Evolutionary conservation across 495 filamentous ascomycete species (phyloP).

Genomic region (Neurospora pannonica): DNA sequence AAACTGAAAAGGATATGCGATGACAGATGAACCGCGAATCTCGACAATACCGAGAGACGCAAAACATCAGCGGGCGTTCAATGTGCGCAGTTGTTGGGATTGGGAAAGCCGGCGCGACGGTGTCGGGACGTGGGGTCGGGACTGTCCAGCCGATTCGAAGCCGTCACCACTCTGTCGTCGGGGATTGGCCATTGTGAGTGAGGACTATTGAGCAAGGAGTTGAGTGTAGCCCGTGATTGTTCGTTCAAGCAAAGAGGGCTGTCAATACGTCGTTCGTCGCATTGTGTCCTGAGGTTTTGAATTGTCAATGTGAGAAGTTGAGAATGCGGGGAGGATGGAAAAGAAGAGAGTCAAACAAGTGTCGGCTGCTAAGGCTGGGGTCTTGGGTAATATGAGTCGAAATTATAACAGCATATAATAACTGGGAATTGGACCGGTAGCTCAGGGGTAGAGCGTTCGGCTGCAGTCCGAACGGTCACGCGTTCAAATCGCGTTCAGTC

Average conservation of each 20-base stretch:
- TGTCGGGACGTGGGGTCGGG: not conserved
- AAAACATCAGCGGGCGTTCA: not conserved
- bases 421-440: not conserved
- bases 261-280: not conserved
- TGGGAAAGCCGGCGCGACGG: not conserved
- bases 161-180: not conserved
- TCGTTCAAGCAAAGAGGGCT: not conserved
- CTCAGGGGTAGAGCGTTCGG: not conserved
- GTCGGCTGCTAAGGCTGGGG: not conserved
- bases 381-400: accelerated
- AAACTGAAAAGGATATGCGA: not conserved
- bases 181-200: not conserved
- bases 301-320: not conserved
- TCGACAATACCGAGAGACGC: not conserved
- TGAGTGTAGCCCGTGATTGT: not conserved
- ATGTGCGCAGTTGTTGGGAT: not conserved
- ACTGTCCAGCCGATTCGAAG: not conserved
- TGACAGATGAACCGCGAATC: not conserved
- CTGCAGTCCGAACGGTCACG: not conserved
- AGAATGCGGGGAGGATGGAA: not conserved
- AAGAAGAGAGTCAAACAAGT: not conserved
- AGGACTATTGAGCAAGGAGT: not conserved
- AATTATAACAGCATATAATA: not conserved
- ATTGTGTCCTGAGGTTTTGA: not conserved
- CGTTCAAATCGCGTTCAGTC: not conserved